These are phyloP conservation scores for Phaeosphaeria sp. DNA, from an alignment of 2,329 filamentous ascomycete genomes.

Conservation along the genomic window DNA sequence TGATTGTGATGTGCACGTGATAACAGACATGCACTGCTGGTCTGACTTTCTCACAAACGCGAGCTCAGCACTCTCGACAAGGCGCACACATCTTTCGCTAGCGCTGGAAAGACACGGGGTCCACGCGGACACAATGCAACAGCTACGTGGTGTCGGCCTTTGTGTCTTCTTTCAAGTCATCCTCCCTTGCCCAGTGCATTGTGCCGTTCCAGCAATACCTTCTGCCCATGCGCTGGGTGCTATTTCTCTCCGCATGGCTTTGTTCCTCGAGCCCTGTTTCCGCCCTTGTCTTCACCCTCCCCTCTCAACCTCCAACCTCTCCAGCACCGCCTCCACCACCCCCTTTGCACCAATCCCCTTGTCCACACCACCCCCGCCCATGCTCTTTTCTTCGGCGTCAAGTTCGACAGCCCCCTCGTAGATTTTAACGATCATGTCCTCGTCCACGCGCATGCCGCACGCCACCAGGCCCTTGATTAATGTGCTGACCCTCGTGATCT, in stretches of 20 bases:
- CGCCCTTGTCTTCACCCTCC: constrained; percentile 20
- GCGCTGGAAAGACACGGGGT: not conserved
- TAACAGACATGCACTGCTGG: too few species aligned
- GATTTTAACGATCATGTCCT: constrained; percentile 57
- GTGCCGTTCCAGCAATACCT: too few species aligned
- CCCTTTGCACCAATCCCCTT: constrained; percentile 40
- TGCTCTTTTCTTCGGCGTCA: constrained; percentile 66
- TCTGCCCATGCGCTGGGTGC: too few species aligned
- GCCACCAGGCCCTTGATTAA: constrained; percentile 85
- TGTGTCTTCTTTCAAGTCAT: not conserved
- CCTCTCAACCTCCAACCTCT: constrained; percentile 34
- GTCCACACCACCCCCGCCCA: constrained; percentile 52
- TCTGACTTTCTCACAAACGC: too few species aligned
- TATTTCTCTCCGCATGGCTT: too few species aligned
- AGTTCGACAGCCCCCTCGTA: constrained; percentile 84
- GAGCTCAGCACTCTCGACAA: not conserved
- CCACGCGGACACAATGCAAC: not conserved
- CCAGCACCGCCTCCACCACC: constrained; percentile 39
- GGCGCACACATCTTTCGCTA: not conserved
- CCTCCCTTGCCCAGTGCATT: too few species aligned
- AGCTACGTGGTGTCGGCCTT: not conserved
- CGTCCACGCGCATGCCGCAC: constrained; percentile 64
- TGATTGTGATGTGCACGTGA: not conserved
- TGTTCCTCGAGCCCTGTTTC: too few species aligned
- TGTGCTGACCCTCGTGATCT: constrained; percentile 84